These are phyloP conservation scores for Arthrobotrys pseudoclavata DNA, from an alignment of 2,329 filamentous ascomycete species.

Conservation along the genomic window DNA sequence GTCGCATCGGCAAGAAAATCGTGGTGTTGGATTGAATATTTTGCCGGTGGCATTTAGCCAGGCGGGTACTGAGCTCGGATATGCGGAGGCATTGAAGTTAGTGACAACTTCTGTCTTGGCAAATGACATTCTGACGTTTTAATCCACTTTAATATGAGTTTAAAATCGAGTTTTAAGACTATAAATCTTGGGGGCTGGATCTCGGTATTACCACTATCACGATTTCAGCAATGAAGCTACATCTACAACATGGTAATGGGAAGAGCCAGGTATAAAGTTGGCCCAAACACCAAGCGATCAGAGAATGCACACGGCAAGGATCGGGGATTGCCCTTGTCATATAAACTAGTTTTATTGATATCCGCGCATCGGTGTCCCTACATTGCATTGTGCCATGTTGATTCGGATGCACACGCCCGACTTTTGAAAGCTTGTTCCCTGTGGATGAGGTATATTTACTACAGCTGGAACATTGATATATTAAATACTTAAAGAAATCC, in stretches of 20 bases:
- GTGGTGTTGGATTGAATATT: slow-evolving; percentile 33
- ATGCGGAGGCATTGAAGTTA: slow-evolving; percentile 24
- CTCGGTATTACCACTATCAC: background rate
- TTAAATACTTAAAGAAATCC: no score
- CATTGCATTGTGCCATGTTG: background rate
- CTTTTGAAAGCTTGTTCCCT: background rate
- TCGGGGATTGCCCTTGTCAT: slow-evolving; percentile 17
- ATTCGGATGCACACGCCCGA: background rate
- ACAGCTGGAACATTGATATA: no score
- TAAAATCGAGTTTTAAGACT: background rate
- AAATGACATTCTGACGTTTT: background rate
- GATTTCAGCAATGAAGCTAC: background rate
- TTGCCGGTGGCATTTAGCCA: slow-evolving; percentile 53
- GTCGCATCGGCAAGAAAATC: slow-evolving; percentile 6
- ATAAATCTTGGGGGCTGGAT: background rate
- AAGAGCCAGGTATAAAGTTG: background rate
- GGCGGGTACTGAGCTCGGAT: slow-evolving; percentile 47
- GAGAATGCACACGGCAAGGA: background rate
- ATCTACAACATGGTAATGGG: background rate
- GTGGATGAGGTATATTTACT: slow-evolving; percentile 3
- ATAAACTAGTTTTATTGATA: background rate
- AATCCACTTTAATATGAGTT: background rate
- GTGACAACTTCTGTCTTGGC: background rate
- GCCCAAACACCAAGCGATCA: background rate
- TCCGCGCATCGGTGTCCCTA: background rate